A percentile compares a stretch with the other conserved stretches of the same genome.
Conservation (phyloP, 2,329 filamentous ascomycete species). For the Alternaria sp. region DNA sequence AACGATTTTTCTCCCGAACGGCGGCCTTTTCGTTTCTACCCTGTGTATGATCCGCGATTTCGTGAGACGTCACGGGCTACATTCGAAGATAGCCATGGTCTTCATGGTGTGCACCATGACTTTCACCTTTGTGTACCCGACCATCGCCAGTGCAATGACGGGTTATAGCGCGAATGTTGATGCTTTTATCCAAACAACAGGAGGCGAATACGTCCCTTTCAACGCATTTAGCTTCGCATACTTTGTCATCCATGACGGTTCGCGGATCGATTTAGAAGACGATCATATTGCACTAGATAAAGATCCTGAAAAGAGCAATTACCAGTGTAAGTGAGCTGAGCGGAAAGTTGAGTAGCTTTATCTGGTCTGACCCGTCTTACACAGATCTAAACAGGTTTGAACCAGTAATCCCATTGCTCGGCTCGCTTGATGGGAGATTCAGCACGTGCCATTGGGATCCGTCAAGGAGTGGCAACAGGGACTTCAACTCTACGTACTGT, state of each 20-base stretch:
- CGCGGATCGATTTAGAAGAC: conserved; percentile 8
- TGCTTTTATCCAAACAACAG: conserved; percentile 16
- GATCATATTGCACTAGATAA: conserved; percentile 10
- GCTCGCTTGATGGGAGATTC: background rate
- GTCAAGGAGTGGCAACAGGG: too few relatives aligned
- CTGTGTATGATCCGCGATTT: conserved; percentile 15
- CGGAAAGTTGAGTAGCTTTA: background rate
- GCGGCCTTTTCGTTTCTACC: conserved; percentile 4
- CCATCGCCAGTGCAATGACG: conserved; percentile 30
- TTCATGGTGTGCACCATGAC: conserved; percentile 30
- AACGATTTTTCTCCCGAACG: conserved; percentile 24
- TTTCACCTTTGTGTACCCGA: conserved; percentile 28
- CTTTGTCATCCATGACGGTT: conserved; percentile 28
- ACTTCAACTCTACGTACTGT: background rate
- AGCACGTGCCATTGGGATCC: background rate
- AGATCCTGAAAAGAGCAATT: background rate
- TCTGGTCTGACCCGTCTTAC: background rate
- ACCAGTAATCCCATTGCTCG: background rate
- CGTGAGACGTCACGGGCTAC: conserved; percentile 12
- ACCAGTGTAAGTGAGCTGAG: background rate
- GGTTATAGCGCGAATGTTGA: conserved; percentile 23
- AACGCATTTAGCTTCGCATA: conserved; percentile 9
- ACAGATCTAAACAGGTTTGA: background rate
- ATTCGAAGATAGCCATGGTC: conserved; percentile 26
- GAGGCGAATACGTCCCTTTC: conserved; percentile 16